Base-by-base conservation (phyloP, 1,284 basidiomycete species). In the Rhodotorula sp. region DNA sequence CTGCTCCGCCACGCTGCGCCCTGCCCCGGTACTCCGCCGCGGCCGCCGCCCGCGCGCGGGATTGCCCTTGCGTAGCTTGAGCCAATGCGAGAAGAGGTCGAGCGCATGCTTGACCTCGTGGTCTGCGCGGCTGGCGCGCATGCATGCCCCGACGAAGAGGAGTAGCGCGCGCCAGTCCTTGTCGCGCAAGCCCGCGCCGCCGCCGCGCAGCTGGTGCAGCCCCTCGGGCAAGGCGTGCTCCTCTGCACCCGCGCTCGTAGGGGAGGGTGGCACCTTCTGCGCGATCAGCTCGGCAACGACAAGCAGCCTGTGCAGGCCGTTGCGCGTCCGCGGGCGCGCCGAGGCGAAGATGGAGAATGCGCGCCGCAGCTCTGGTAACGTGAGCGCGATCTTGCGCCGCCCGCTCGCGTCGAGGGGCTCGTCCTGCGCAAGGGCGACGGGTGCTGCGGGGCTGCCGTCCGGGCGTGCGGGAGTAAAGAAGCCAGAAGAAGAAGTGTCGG, bases 261-360 rank as follows among this genome's bases (percentile, higher is more conserved):
- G 41, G 19, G 13, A 21, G 2, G 21, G 2, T 1, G 53, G 17
- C 1, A 36, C 44, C 17, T 51, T 17, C 8, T 62, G 63, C 1
- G 75, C 67, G 50, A 75, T 57, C 3, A 76, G 64, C 55, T 76
- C 75, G 57, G 64, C 68, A 12, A 76, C 66, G 66, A 76, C 70
- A 50, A 76, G 68, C 12, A 76, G 51, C 9, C 73, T 34, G 46
- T 66, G 48, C 2, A 76, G 61, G 21, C 73, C 66, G 13, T 37
- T 69, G 7, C 67, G 56, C 6, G 75, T 72, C 8, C 70, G 56
- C 1, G 75, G 73, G 8, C 66, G 53, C 19, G 57, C 39, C 8
- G 37, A 27, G 12, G 70, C 64, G 36, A 76, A 61, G 54, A 75
- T 25, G 39, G 44, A 32, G 54, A 76, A 69, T 21, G 64, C 37